Evolutionary conservation across 192 early-diverging fungal species (phyloP).

Genomic region (Radiomyces spectabilis): DNA sequence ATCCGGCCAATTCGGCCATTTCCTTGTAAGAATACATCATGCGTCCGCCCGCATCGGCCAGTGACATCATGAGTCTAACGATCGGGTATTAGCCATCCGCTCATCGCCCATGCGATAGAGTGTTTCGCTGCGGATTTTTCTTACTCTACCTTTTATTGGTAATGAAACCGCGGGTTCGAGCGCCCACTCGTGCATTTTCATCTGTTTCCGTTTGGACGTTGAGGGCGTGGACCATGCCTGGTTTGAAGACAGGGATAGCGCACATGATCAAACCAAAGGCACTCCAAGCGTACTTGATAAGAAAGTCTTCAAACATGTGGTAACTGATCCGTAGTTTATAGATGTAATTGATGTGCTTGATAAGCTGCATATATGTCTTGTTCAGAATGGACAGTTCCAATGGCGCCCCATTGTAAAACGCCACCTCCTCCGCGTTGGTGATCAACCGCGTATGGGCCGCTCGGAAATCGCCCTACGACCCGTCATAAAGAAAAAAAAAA

Average conservation of each 20-base stretch:
- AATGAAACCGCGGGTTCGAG: slow-evolving; percentile 3
- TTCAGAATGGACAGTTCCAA: slow-evolving; percentile 81
- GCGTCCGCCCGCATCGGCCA: slow-evolving; percentile 74
- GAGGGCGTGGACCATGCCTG: slow-evolving; percentile 12
- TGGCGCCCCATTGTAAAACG: slow-evolving; percentile 78
- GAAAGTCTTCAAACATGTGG: slow-evolving; percentile 94
- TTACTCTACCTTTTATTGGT: slow-evolving; percentile 2
- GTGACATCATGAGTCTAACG: slow-evolving; percentile 64
- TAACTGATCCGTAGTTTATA: slow-evolving; percentile 84
- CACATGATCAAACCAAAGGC: slow-evolving; percentile 83
- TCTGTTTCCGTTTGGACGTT: not conserved
- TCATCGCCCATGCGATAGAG: no score
- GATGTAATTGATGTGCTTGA: slow-evolving; percentile 81
- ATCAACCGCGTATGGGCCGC: slow-evolving; percentile 91
- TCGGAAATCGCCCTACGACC: slow-evolving; percentile 86
- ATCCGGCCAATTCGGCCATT: slow-evolving; percentile 91
- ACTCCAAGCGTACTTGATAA: slow-evolving; percentile 98
- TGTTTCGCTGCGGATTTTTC: no score
- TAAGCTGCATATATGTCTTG: slow-evolving; percentile 67
- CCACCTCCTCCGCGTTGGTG: slow-evolving; percentile 95
- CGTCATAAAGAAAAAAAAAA: slow-evolving; percentile 7
- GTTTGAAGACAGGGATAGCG: slow-evolving; percentile 78
- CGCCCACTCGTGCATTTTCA: not conserved
- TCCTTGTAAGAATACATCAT: slow-evolving; percentile 95
- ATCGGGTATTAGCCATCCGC: no score